Evolutionary conservation across 2,329 filamentous ascomycete genomes (phyloP).

Genomic region (Xylaria sp.): DNA sequence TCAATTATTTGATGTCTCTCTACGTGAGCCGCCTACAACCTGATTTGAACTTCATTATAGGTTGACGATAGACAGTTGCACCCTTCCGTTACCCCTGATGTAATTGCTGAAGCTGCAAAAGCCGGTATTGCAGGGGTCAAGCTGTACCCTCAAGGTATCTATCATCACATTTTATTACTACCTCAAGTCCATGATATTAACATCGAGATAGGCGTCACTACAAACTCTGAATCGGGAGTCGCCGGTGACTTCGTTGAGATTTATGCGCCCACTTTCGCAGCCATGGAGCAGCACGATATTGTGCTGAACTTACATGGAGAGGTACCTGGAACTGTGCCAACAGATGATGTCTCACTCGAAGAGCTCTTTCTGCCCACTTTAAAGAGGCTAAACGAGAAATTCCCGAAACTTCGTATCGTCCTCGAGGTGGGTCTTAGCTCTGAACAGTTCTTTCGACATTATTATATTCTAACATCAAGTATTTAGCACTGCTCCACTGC

Average conservation of each 20-base stretch:
- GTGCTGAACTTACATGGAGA: constrained; percentile 96
- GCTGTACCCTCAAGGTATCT: constrained; percentile 67
- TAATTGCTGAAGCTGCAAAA: constrained; percentile 76
- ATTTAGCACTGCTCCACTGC: constrained; percentile 90
- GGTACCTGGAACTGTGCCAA: constrained; percentile 64
- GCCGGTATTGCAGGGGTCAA: constrained; percentile 79
- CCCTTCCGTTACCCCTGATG: constrained; percentile 70
- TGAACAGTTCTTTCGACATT: not conserved
- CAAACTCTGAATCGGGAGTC: constrained; percentile 75
- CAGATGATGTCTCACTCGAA: constrained; percentile 58
- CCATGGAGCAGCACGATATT: constrained; percentile 85
- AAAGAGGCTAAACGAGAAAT: constrained; percentile 74
- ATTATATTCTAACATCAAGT: constrained; percentile 10
- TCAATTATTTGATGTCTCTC: constrained; percentile 79
- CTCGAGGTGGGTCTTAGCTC: constrained; percentile 14
- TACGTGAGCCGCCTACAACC: constrained; percentile 56
- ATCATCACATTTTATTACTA: constrained; percentile 39
- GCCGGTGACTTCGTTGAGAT: constrained; percentile 67
- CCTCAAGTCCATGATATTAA: constrained; percentile 43
- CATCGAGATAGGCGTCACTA: constrained; percentile 64
- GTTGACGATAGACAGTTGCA: constrained; percentile 56
- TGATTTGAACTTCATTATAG: constrained; percentile 31
- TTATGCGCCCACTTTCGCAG: constrained; percentile 84
- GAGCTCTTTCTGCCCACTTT: constrained; percentile 82
- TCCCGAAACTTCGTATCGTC: constrained; percentile 76